Percentiles rank a stretch among this genome's conserved stretches.
Conservation (phyloP, 768 basidiomycete genomes). For the Serpula lacrymans region DNA sequence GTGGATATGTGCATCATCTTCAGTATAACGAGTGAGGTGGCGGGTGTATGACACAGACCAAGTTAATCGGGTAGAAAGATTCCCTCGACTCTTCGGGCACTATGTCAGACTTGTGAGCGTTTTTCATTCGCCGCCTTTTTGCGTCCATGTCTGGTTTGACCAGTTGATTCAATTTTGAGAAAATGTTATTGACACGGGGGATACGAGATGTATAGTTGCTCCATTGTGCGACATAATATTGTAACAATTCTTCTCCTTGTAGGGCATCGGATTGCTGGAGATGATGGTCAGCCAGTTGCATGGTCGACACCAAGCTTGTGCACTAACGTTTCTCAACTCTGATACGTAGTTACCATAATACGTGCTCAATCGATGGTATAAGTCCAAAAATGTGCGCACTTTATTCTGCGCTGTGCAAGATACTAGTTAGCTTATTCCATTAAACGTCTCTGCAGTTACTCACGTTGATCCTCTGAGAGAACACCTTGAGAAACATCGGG, state of each 20-base stretch:
- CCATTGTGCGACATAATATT: constrained; percentile 87
- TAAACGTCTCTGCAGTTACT: constrained; percentile 22
- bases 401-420: constrained; percentile 69
- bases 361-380: constrained; percentile 84
- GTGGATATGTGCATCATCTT: neutral
- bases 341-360: constrained; percentile 80
- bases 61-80: constrained; percentile 87
- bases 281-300: constrained; percentile 8
- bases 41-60: constrained; percentile 44
- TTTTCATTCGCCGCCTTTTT: too few relatives aligned
- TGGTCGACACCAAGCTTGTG: constrained; percentile 25
- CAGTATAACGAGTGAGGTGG: neutral
- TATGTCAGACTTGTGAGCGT: constrained; percentile 92
- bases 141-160: too few relatives aligned
- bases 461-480: constrained; percentile 45
- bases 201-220: constrained; percentile 89
- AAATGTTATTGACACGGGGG: constrained; percentile 88
- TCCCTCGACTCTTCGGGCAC: constrained; percentile 91
- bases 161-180: constrained; percentile 93
- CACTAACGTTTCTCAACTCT: constrained; percentile 47
- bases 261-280: constrained; percentile 63
- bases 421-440: too few relatives aligned
- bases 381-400: constrained; percentile 87
- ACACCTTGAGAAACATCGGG: constrained; percentile 32
- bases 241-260: constrained; percentile 76